These are phyloP conservation scores for Saraca asoca DNA, from an alignment of 331 rosid genomes.

Conservation along the genomic window DNA sequence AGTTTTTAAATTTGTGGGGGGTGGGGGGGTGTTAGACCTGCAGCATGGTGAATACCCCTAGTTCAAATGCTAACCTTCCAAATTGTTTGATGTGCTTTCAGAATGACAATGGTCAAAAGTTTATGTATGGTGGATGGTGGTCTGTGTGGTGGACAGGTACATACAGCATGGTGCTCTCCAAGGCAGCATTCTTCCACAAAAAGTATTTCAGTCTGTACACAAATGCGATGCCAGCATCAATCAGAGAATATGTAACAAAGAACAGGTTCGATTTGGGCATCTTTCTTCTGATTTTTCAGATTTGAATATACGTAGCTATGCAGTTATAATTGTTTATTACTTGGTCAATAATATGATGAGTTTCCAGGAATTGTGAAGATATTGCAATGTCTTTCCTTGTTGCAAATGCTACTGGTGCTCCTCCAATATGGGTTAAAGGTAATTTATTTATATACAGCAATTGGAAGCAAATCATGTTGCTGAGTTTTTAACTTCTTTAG, in stretches of 20 bases:
- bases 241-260: conserved; percentile 65
- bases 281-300: conserved; percentile 3
- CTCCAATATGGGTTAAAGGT: conserved; percentile 99
- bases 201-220: conserved; percentile 80
- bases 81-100: conserved; percentile 32
- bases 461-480: background rate
- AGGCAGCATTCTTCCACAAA: conserved; percentile 95
- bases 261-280: conserved; percentile 59
- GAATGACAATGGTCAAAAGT: conserved; percentile 50
- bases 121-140: conserved; percentile 97
- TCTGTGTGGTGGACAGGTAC: conserved; percentile 99
- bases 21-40: background rate
- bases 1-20: background rate
- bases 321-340: background rate
- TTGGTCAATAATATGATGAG: conserved; percentile 30
- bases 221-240: conserved; percentile 77
- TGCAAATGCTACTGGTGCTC: conserved; percentile 86
- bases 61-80: background rate
- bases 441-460: conserved; percentile 27
- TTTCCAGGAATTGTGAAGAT: conserved; percentile 95
- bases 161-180: conserved; percentile 95
- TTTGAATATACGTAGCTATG: conserved; percentile 16
- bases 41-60: conserved; percentile 8
- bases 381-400: conserved; percentile 98
- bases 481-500: background rate